These are phyloP conservation scores for Gnomoniopsis sp. DNA, from an alignment of 2,329 filamentous ascomycete genomes.

Conservation along the genomic window DNA sequence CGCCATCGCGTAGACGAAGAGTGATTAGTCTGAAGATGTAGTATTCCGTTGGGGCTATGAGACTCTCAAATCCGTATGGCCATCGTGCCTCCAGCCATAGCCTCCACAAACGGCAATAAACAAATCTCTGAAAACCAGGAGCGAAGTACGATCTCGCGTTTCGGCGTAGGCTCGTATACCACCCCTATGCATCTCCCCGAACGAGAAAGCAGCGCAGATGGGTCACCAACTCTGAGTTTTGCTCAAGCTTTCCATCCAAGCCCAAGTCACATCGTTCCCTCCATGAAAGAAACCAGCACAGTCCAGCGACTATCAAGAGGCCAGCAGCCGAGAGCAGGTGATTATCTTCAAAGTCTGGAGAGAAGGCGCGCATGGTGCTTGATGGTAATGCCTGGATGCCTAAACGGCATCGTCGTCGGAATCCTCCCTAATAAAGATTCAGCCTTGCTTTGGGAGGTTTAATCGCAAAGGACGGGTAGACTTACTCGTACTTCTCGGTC, in stretches of 20 bases:
- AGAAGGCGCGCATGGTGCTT: not conserved
- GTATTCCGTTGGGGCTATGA: too few species aligned
- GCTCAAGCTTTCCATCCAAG: slow-evolving; percentile 1
- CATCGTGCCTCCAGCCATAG: not conserved
- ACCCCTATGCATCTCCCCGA: not conserved
- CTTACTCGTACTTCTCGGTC: slow-evolving; percentile 8
- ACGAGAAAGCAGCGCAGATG: not conserved
- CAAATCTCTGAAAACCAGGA: too few species aligned
- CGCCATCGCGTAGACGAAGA: too few species aligned
- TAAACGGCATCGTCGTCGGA: slow-evolving; percentile 14
- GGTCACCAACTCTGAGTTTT: too few species aligned
- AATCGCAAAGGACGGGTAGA: not conserved
- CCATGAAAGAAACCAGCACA: not conserved
- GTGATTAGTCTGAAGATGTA: too few species aligned
- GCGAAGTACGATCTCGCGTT: not conserved
- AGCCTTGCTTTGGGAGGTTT: not conserved
- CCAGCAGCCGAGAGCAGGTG: not conserved
- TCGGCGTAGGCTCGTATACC: not conserved
- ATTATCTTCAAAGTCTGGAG: slow-evolving; percentile 10
- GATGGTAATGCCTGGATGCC: too few species aligned
- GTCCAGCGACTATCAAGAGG: too few species aligned
- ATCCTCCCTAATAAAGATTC: slow-evolving; percentile 1
- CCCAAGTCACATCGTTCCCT: not conserved
- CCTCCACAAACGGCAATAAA: too few species aligned
- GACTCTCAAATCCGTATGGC: too few species aligned